Evolutionary conservation across 1,139 yeast genomes (phyloP), one percentile per base, ranked within the genome.

Genomic region (Suhomyces guaymorum): DNA sequence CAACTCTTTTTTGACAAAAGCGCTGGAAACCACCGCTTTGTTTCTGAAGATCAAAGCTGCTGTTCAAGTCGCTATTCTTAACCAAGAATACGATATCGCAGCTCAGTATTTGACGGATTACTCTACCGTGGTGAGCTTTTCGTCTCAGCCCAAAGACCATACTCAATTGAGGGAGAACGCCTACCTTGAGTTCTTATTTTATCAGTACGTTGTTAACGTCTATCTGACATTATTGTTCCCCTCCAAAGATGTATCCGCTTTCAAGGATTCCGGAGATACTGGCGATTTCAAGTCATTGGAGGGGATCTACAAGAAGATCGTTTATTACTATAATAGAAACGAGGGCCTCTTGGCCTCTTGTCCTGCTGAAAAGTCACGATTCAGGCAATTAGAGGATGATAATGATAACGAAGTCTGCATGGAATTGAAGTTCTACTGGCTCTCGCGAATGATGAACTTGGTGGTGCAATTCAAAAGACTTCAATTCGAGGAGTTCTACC

Each of bases 141-240:
- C 50, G 15, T 51, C 53, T 4, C 63, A 58, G 26, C 59, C 62
- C 4, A 42, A 47, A 19, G 51, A 50, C 29, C 44, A 42, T 13
- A 41, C 41, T 13, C 51, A 48, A 24, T 49, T 61, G 35, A 42
- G 32, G 8, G 38, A 42, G 4, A 60, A 60, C 40, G 37, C 49
- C 21, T 58, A 51, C 44, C 43, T 61, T 21, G 64, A 63, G 44
- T 59, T 49, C 36, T 47, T 53, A 18, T 55, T 57, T 26, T 52
- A 53, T 37, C 63, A 55, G 38, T 52, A 48, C 24, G 38, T 54
- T 1, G 45, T 50, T n/a, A 42, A 46, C 20, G 35, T 59, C 19
- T 57, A 52, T 38, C 47, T 42, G 23, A 36, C 43, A 24, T 35
- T 53, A 17, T 56, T 59, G 55, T 55, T 57, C 30, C 54, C 55